A percentile compares a stretch with the other conserved stretches of the same genome.
Evolutionary conservation across 2,329 filamentous ascomycete genomes (phyloP).

Genomic region (Dothiorella sarmentorum): DNA sequence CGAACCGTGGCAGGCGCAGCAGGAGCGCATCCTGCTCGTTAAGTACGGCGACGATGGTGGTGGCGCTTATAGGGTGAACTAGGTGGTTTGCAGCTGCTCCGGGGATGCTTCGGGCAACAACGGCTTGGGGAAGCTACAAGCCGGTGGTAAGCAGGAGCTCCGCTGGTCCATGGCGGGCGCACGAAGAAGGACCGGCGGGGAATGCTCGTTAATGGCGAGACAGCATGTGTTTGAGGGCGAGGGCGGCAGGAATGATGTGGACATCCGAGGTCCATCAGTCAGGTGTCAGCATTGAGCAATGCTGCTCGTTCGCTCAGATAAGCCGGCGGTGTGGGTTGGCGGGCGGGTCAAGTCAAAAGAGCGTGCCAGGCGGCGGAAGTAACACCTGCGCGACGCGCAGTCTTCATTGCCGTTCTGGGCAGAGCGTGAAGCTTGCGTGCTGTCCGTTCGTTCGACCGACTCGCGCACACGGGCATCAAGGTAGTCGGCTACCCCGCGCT

Average conservation of each 20-base stretch:
- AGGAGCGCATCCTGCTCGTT: neutral
- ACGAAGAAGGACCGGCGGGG: neutral
- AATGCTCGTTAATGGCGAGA: neutral
- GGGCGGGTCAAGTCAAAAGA: neutral
- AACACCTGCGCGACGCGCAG: constrained; percentile 2
- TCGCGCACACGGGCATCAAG: constrained; percentile 7
- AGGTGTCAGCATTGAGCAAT: too few relatives aligned
- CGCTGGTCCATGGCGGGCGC: constrained; percentile 6
- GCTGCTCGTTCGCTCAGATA: neutral
- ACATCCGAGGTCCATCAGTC: too few relatives aligned
- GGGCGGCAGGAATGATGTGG: neutral
- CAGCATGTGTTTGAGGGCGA: neutral
- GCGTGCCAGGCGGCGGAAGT: neutral
- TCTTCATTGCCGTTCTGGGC: constrained; percentile 4
- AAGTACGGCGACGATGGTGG: constrained; percentile 8
- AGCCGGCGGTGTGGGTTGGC: constrained; percentile 2
- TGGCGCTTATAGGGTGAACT: neutral
- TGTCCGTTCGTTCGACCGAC: neutral
- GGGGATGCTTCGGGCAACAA: constrained; percentile 7
- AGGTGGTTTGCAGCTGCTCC: neutral
- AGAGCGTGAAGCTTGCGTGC: constrained; percentile 9
- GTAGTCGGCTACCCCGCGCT: constrained; percentile 15
- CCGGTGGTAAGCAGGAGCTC: constrained; percentile 8
- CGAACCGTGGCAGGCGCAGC: neutral
- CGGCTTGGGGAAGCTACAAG: constrained; percentile 2